phyloP scores from a whole-genome alignment of 129 eudicot genomes.

The Flaveria bidentis region DNA sequence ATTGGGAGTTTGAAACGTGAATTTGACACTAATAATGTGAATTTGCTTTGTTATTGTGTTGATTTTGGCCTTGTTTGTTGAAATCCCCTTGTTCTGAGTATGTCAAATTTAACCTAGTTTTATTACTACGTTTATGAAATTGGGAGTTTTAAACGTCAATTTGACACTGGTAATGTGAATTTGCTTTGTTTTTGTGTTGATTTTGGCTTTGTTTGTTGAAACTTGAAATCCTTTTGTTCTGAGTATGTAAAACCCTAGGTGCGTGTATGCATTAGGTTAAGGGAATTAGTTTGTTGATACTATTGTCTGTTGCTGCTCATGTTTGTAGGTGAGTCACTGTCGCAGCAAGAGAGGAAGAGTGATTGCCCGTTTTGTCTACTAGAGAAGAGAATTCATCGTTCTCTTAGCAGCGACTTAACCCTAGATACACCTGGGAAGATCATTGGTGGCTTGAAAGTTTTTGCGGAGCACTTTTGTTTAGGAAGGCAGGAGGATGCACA shows the following conservation, averaged over 20 bases:
- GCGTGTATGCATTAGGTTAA: neutral
- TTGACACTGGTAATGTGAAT: neutral
- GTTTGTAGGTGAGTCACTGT: slow-evolving; percentile 58
- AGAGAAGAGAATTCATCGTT: slow-evolving; percentile 76
- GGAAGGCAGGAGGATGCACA: slow-evolving; percentile 99
- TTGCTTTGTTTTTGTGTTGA: neutral
- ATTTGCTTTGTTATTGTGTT: too few species aligned
- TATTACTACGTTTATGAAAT: neutral
- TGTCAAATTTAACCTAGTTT: neutral
- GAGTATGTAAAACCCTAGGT: neutral
- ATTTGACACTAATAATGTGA: too few species aligned
- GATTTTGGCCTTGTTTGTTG: too few species aligned
- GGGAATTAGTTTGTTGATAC: neutral
- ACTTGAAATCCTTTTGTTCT: neutral
- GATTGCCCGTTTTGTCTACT: slow-evolving; percentile 93
- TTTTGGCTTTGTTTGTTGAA: neutral
- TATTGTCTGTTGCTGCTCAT: neutral
- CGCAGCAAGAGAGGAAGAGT: slow-evolving; percentile 64
- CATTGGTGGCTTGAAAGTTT: slow-evolving; percentile 59
- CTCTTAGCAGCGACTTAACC: slow-evolving; percentile 54
- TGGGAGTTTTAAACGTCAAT: neutral
- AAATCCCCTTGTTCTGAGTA: too few species aligned
- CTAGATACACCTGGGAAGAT: slow-evolving; percentile 73
- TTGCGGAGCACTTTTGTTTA: slow-evolving; percentile 66
- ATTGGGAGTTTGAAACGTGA: too few species aligned